Evolutionary conservation across 306 rosid genomes (phyloP), one percentile per base, ranked within the genome.

Genomic region (Pterocarpus santalinus): DNA sequence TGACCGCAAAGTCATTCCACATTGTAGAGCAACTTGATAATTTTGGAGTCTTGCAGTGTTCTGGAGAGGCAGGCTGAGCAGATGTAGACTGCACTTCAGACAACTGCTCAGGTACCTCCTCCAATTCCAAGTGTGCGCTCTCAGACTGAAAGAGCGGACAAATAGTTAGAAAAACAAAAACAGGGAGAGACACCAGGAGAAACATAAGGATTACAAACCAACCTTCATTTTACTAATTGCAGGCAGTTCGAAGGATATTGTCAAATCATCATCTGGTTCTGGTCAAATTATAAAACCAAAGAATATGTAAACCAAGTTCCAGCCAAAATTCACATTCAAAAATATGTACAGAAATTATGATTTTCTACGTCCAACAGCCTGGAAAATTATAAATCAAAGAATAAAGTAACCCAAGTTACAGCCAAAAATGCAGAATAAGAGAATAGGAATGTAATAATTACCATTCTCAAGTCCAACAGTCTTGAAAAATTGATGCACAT

Each of bases 391-490:
- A 66, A 41, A n/a, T 39, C 15, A 1, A 15, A 36, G 28, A 14
- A 13, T 60, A 60, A 32, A 62, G 10, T n/a, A 62, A 8, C 58
- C 56, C 1, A 32, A 30, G 35, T 38, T 33, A 46, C 6, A 22
- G 28, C 28, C 28, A 43, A 43, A 7, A 43, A 43, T 1, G 8
- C 47, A 43, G 2, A 43, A 43, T 43, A 43, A 43, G 7, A 7
- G 8, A 43, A 43, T 10, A 43, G 33, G 38, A 61, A 43, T 17
- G 11, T 7, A 9, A 60, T 17, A 74, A 32, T 76, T 88, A 90
- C 94, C 94, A 77, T 72, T 79, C 78, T 65, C 74, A 51, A 89
- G 87, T 64, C 87, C 92, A 73, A 87, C 63, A 11, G 79, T 84
- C 74, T 52, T 70, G 9, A 82, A 84, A 80, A 89, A 83, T 3